Base-by-base conservation (phyloP, 148 eudicot species). In the Nepenthes mirabilis region DNA sequence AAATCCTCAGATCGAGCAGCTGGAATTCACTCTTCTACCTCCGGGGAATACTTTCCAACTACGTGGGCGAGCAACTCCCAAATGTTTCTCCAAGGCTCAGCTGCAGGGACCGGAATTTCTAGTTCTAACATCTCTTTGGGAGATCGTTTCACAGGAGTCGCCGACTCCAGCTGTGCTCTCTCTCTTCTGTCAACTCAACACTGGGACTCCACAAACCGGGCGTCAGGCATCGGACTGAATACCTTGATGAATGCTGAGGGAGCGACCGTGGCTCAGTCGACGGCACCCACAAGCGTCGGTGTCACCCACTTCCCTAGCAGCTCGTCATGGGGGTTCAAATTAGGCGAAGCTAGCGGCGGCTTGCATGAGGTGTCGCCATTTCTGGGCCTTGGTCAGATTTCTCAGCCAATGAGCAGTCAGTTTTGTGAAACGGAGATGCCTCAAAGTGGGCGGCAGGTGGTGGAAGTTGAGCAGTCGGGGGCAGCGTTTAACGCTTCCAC, bases 111-210 rank as follows among this genome's bases (percentile, higher is more conserved):
- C 57, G 34, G 72, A 54, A 67, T 58, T 65, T 58, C 74, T 14
- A 60, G 60, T 64, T 45, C 71, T 51, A 60, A 23, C 11, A 58
- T 82, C 45, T 71, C 95, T 66, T 72, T 79, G 3, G 86, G 85
- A 70, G 84, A 80, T 74, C 77, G 83, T 66, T 78, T 69, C 71
- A 68, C 75, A 37, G 85, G 82, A 54, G 82, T 72, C 63, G 58
- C 79, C 12, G 82, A 79, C 72, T 79, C 89, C 47, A 68, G 68
- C 75, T 71, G 95, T 91, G 97, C 95, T 91, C 95, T 87, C 97
- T 91, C 97, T 91, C 95, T 91, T 91, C 97, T 91, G 97, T 91
- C 97, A 91, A 85, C 70, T 78, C 89, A 85, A 71, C 72, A 85
- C 64, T 82, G 91, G 85, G 78, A 69, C 81, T 79, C 87, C 66